These are phyloP conservation scores for Collybiopsis confluens DNA, from an alignment of 768 basidiomycete genomes.

Conservation along the genomic window DNA sequence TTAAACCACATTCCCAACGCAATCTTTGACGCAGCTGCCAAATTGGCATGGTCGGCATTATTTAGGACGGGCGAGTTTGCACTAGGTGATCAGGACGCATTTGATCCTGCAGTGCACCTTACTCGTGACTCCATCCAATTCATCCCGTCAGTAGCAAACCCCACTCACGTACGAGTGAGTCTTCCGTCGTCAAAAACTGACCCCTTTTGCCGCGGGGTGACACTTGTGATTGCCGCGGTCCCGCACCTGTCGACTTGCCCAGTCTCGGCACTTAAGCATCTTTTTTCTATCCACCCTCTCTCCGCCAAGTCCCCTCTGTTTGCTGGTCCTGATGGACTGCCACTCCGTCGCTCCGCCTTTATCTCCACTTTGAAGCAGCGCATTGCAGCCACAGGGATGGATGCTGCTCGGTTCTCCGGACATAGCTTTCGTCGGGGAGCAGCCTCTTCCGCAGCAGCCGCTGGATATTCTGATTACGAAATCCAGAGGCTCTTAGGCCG, in stretches of 20 bases:
- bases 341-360: not conserved
- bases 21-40: constrained; percentile 14
- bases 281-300: not conserved
- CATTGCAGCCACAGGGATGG: not conserved
- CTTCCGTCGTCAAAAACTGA: constrained; percentile 34
- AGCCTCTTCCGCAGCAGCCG: constrained; percentile 25
- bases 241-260: constrained; percentile 5
- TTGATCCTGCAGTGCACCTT: constrained; percentile 16
- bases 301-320: not conserved
- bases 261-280: not conserved
- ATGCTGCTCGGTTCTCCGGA: not conserved
- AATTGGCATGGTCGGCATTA: constrained; percentile 12
- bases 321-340: not conserved
- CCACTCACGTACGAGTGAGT: constrained; percentile 20
- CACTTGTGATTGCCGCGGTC: constrained; percentile 18
- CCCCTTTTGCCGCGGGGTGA: constrained; percentile 26
- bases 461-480: constrained; percentile 26
- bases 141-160: constrained; percentile 6
- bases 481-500: constrained; percentile 34
- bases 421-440: constrained; percentile 20
- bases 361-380: not conserved
- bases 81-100: constrained; percentile 8
- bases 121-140: constrained; percentile 1
- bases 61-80: constrained; percentile 12
- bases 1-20: not conserved